Evolutionary conservation across 768 basidiomycete genomes (phyloP).

Genomic region (Amyloporia xantha): DNA sequence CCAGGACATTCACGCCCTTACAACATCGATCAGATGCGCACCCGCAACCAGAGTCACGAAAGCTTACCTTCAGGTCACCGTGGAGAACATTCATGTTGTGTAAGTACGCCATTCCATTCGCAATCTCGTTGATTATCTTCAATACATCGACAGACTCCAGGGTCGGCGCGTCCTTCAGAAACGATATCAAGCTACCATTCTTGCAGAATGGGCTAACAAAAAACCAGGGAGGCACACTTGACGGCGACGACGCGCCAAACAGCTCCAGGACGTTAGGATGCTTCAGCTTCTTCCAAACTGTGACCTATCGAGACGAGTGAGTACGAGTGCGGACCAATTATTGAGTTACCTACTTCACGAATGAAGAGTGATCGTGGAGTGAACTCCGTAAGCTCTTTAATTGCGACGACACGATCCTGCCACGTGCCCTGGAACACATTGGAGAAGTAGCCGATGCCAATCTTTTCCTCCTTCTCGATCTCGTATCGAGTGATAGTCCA

Average conservation of each 20-base stretch:
- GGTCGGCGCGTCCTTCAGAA: slow-evolving; percentile 33
- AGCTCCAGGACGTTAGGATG: slow-evolving; percentile 70
- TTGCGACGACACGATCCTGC: slow-evolving; percentile 56
- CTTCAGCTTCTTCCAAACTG: slow-evolving; percentile 58
- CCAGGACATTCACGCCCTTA: slow-evolving; percentile 68
- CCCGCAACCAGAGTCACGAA: neutral
- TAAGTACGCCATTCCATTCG: slow-evolving; percentile 76
- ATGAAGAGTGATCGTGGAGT: slow-evolving; percentile 57
- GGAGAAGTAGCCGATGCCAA: slow-evolving; percentile 72
- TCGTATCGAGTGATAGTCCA: slow-evolving; percentile 85
- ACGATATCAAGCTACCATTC: slow-evolving; percentile 56
- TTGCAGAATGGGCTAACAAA: slow-evolving; percentile 63
- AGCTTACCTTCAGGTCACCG: slow-evolving; percentile 69
- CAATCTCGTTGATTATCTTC: slow-evolving; percentile 64
- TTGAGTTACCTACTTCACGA: neutral
- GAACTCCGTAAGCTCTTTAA: slow-evolving; percentile 63
- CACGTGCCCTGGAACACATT: slow-evolving; percentile 75
- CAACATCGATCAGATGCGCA: neutral
- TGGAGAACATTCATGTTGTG: slow-evolving; percentile 64
- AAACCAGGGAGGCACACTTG: slow-evolving; percentile 41
- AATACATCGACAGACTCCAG: slow-evolving; percentile 40
- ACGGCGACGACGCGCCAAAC: slow-evolving; percentile 70
- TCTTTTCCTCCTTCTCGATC: slow-evolving; percentile 59
- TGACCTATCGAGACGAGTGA: no score
- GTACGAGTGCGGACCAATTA: no score